These are phyloP conservation scores for Nakataea oryzae DNA, from an alignment of 2,329 filamentous ascomycete species.

Conservation along the genomic window DNA sequence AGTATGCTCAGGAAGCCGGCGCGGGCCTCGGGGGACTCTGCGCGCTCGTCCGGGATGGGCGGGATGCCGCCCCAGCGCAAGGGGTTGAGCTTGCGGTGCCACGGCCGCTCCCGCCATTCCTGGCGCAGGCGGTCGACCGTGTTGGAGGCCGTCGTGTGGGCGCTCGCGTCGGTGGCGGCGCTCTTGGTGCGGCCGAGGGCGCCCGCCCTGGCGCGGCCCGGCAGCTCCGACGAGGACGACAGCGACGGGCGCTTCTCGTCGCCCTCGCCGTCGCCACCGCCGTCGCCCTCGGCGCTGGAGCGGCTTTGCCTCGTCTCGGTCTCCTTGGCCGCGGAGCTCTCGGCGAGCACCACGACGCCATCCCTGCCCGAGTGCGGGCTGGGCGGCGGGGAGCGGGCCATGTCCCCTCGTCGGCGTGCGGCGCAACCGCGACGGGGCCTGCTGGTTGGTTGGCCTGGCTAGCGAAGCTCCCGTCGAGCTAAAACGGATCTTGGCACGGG, in stretches of 20 bases:
- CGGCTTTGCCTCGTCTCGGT: neutral
- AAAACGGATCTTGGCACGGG: neutral
- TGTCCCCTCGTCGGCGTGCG: too few relatives aligned
- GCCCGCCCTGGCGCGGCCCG: neutral
- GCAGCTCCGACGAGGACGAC: neutral
- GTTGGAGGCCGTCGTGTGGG: constrained; percentile 30
- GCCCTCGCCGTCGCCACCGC: too few relatives aligned
- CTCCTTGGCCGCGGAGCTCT: too few relatives aligned
- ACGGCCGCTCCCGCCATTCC: constrained; percentile 35
- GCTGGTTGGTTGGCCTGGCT: too few relatives aligned
- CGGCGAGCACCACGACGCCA: too few relatives aligned
- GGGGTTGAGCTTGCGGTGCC: constrained; percentile 54
- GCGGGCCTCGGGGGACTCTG: constrained; percentile 55
- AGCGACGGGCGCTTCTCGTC: neutral
- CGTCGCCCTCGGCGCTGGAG: too few relatives aligned
- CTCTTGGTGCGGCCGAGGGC: constrained; percentile 33
- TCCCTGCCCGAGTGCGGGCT: neutral
- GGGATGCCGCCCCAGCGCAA: constrained; percentile 48
- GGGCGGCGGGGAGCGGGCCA: too few relatives aligned
- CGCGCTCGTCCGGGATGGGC: constrained; percentile 41
- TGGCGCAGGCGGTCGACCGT: neutral
- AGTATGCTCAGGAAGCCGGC: constrained; percentile 66
- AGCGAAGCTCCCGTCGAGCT: too few relatives aligned
- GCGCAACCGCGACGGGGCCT: neutral
- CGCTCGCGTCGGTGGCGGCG: constrained; percentile 42